Conservation (phyloP, 2,329 filamentous ascomycete species). For the Penicillium sp. region DNA sequence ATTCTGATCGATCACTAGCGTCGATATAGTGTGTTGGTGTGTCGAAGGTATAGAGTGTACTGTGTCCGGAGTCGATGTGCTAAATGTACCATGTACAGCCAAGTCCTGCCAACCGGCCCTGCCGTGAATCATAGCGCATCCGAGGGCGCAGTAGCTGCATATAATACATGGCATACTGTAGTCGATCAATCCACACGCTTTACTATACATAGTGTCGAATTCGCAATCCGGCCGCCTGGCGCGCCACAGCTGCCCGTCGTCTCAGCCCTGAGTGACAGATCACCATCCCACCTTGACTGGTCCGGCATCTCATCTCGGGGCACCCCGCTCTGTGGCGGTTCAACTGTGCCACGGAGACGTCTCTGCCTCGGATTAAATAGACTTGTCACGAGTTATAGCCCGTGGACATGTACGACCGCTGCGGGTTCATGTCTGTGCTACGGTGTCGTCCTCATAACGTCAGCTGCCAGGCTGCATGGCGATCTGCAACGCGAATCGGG, state of each 20-base stretch:
- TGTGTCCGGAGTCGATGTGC: neutral
- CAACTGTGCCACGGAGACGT: constrained; percentile 13
- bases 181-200: constrained; percentile 15
- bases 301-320: neutral
- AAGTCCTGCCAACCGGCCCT: constrained; percentile 3
- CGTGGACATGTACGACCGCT: neutral
- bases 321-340: constrained; percentile 24
- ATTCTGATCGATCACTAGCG: constrained; percentile 1
- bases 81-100: neutral
- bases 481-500: constrained; percentile 20
- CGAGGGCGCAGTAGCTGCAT: constrained; percentile 15
- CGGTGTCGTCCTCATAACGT: constrained; percentile 9
- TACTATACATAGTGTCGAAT: neutral
- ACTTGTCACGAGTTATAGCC: neutral
- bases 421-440: constrained; percentile 1
- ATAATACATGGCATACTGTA: neutral
- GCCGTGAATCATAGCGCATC: constrained; percentile 8
- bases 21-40: neutral
- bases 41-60: neutral
- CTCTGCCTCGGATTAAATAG: neutral
- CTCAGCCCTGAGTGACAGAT: constrained; percentile 14
- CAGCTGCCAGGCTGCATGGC: constrained; percentile 16
- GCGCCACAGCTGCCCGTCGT: constrained; percentile 1
- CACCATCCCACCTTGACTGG: constrained; percentile 3
- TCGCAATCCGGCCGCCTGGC: neutral